A percentile compares a stretch with the other conserved stretches of the same genome.
phyloP scores from a whole-genome alignment of 2,329 filamentous ascomycete genomes.

The Stenocarpella maydis region DNA sequence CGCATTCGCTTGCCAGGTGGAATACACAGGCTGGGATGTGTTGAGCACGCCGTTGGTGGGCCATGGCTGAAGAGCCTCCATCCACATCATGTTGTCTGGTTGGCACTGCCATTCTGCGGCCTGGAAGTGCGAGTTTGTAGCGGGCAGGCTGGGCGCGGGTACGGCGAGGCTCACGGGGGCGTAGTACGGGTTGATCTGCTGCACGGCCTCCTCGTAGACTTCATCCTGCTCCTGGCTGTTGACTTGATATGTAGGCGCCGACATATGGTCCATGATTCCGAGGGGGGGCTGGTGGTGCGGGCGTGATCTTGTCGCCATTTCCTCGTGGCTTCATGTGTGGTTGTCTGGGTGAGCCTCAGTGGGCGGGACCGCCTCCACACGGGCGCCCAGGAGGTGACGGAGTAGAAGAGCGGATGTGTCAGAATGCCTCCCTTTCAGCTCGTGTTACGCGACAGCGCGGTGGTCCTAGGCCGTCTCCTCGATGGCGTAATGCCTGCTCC shows the following conservation, averaged over 20 bases:
- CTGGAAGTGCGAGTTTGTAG: conserved; percentile 24
- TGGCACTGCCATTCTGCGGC: conserved; percentile 26
- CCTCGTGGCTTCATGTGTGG: background rate
- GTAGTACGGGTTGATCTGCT: conserved; percentile 23
- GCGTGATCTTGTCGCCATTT: conserved; percentile 19
- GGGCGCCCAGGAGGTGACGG: background rate
- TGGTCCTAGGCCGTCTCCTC: background rate
- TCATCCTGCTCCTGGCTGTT: background rate
- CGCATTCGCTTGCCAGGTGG: conserved; percentile 12
- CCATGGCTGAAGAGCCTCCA: conserved; percentile 25
- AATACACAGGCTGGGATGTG: background rate
- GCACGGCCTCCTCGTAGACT: conserved; percentile 22
- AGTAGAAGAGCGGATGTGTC: conserved; percentile 2
- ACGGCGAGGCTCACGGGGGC: conserved; percentile 13
- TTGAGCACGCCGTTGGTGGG: conserved; percentile 11
- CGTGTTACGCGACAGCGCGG: conserved; percentile 9
- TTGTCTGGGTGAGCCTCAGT: background rate
- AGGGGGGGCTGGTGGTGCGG: background rate
- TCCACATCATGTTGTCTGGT: conserved; percentile 22
- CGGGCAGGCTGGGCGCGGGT: background rate
- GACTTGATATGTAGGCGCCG: background rate
- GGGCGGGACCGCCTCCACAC: background rate
- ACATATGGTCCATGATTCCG: background rate
- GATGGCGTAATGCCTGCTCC: background rate
- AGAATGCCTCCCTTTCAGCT: conserved; percentile 20